These are phyloP conservation scores for Ensete ventricosum DNA, from an alignment of 176 grass and related monocot species.

Conservation along the genomic window DNA sequence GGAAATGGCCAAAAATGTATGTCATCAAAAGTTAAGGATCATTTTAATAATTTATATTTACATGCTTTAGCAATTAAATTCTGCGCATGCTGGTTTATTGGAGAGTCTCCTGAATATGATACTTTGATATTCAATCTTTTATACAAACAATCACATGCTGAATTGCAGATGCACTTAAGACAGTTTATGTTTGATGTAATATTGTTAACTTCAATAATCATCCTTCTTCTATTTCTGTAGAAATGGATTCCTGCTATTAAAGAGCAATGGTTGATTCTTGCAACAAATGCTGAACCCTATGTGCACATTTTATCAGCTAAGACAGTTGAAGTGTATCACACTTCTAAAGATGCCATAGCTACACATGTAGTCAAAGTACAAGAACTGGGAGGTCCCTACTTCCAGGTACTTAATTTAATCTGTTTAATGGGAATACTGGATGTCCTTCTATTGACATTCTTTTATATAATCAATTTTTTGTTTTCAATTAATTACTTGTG, in stretches of 20 bases:
- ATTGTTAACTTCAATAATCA: not conserved
- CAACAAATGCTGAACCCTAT: not conserved
- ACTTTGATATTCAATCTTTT: not conserved
- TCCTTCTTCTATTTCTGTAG: not conserved
- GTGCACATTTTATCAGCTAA: conserved; percentile 1
- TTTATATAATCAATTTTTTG: not conserved
- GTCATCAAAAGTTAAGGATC: not conserved
- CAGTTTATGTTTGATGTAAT: not conserved
- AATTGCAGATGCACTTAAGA: not conserved
- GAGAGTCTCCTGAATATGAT: not conserved
- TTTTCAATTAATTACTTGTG: not conserved
- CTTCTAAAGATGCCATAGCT: not conserved
- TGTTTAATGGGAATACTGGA: not conserved
- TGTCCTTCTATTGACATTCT: not conserved
- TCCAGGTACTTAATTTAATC: conserved; percentile 4
- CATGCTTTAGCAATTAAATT: not conserved
- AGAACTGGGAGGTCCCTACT: not conserved
- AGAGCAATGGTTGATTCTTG: not conserved
- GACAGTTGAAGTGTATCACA: conserved; percentile 4
- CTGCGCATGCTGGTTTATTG: not conserved
- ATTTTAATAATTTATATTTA: conserved; percentile 2
- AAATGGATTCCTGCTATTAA: conserved; percentile 22
- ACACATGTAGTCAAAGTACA: not conserved
- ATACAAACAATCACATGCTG: not conserved
- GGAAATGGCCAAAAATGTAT: conserved; percentile 17